A percentile compares a stretch with the other conserved stretches of the same genome.
Evolutionary conservation across 176 grass and related monocot genomes (phyloP).

Genomic region (Secale cereale): DNA sequence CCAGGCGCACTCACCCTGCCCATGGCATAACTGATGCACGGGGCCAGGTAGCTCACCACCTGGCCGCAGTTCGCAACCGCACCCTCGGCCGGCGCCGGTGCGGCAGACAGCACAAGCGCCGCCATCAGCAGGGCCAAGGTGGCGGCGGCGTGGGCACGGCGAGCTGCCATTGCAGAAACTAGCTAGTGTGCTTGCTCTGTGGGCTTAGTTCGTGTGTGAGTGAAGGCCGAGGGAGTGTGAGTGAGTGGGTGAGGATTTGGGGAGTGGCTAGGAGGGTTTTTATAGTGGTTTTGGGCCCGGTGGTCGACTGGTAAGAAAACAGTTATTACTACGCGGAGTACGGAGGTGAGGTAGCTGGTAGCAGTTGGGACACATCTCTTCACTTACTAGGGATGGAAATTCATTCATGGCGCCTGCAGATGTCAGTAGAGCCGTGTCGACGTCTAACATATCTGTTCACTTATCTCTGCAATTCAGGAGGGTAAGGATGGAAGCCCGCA

Average conservation of each 20-base stretch:
- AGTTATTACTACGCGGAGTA: not conserved
- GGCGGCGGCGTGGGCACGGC: not conserved
- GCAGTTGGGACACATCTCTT: not conserved
- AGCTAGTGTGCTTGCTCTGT: not conserved
- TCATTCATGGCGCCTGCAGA: conserved; percentile 3
- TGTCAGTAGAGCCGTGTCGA: not conserved
- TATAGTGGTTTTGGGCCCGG: not conserved
- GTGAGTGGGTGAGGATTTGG: not conserved
- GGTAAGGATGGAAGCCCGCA: not conserved
- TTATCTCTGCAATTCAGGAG: not conserved
- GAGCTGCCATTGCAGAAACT: conserved; percentile 6
- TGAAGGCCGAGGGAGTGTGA: not conserved
- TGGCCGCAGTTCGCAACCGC: conserved; percentile 17
- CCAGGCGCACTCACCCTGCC: not conserved
- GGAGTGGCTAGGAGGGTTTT: not conserved
- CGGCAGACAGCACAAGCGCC: not conserved
- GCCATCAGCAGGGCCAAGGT: conserved; percentile 14
- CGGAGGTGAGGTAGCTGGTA: not conserved
- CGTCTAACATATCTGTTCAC: not conserved
- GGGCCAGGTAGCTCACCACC: not conserved
- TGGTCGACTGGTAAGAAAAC: no score
- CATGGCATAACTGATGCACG: conserved; percentile 29
- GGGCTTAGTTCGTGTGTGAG: not conserved
- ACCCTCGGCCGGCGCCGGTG: not conserved
- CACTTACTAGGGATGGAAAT: not conserved